Conservation (phyloP, 2,329 filamentous ascomycete species). For the Emergomyces orientalis region DNA sequence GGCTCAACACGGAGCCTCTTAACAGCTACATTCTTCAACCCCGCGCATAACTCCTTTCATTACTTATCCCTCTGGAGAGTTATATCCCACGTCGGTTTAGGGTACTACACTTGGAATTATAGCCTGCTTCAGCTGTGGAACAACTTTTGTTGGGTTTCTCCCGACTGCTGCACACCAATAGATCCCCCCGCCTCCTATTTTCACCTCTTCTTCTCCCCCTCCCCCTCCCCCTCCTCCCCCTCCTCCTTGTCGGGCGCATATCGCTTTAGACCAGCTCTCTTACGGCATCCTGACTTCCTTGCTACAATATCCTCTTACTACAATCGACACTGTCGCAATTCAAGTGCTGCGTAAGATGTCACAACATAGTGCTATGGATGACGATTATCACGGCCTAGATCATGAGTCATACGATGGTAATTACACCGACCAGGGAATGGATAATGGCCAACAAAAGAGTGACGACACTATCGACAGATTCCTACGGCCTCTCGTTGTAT, state of each 20-base stretch:
- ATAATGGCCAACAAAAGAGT: constrained; percentile 23
- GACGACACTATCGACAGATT: constrained; percentile 33
- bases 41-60: background rate
- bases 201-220: no score
- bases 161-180: background rate
- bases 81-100: background rate
- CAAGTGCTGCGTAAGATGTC: background rate
- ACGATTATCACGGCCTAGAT: constrained; percentile 5
- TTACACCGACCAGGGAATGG: constrained; percentile 16
- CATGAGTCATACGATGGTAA: constrained; percentile 24
- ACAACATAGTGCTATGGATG: constrained; percentile 3
- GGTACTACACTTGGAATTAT: background rate
- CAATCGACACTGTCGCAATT: background rate
- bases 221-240: background rate
- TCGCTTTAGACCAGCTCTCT: background rate
- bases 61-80: background rate
- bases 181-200: background rate
- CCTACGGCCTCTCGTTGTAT: constrained; percentile 32
- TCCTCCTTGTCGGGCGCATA: background rate
- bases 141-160: background rate
- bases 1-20: background rate
- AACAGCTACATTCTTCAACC: background rate
- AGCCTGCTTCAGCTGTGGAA: background rate
- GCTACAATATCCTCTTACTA: background rate
- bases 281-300: background rate